phyloP scores from a whole-genome alignment of 768 basidiomycete genomes.

The Sporobolomyces roseus region DNA sequence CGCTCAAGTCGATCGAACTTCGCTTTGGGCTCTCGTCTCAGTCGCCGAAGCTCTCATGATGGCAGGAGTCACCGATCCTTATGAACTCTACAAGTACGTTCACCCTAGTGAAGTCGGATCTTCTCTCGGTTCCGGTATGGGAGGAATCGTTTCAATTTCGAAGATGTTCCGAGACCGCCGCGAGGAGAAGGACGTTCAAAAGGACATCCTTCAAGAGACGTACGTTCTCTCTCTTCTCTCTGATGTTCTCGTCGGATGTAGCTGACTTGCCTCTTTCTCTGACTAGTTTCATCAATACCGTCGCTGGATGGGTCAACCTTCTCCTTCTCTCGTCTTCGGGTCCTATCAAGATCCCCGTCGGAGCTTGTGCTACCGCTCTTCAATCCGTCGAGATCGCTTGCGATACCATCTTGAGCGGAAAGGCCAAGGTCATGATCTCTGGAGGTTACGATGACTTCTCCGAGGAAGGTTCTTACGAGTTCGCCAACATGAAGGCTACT shows the following conservation, averaged over 20 bases:
- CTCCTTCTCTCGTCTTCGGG: slow-evolving; percentile 92
- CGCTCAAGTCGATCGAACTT: slow-evolving; percentile 84
- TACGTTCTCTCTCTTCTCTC: slow-evolving; percentile 52
- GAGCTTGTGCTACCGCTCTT: slow-evolving; percentile 95
- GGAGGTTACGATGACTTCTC: slow-evolving; percentile 98
- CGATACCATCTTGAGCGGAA: slow-evolving; percentile 87
- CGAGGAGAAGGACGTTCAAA: slow-evolving; percentile 96
- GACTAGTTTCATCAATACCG: slow-evolving; percentile 92
- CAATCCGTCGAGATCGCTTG: slow-evolving; percentile 98
- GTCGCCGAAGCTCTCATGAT: slow-evolving; percentile 93
- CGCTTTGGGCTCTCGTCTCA: slow-evolving; percentile 90
- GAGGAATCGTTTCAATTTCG: slow-evolving; percentile 69
- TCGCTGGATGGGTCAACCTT: slow-evolving; percentile 96
- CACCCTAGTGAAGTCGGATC: slow-evolving; percentile 97
- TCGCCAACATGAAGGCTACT: slow-evolving; percentile 99
- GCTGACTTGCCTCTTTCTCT: neutral
- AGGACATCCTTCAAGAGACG: slow-evolving; percentile 98
- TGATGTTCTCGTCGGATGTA: neutral
- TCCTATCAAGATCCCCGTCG: slow-evolving; percentile 98
- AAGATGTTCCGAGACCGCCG: slow-evolving; percentile 99
- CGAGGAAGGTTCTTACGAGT: slow-evolving; percentile 97
- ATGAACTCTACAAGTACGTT: slow-evolving; percentile 92
- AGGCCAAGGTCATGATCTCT: slow-evolving; percentile 98
- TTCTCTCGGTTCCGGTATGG: slow-evolving; percentile 94
- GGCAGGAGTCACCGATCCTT: slow-evolving; percentile 96